Conservation (phyloP, 2,329 filamentous ascomycete genomes). For the Xylaria arbuscula region DNA sequence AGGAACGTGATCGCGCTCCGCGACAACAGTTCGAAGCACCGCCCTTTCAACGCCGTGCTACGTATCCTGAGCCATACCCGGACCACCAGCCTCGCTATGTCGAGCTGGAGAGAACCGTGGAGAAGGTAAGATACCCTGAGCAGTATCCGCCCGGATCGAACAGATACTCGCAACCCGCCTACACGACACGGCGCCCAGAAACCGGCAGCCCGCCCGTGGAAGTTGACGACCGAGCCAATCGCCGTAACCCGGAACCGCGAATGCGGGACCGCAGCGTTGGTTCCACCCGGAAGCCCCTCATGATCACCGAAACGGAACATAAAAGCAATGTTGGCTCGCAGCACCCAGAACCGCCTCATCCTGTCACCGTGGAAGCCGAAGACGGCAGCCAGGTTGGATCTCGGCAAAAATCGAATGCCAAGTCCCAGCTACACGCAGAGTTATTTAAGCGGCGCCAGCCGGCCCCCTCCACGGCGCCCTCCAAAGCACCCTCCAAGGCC, state of each 20-base stretch:
- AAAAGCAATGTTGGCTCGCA: constrained; percentile 56
- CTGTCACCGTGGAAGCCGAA: constrained; percentile 42
- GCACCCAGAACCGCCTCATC: constrained; percentile 47
- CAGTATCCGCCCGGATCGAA: constrained; percentile 48
- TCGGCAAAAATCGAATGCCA: constrained; percentile 9
- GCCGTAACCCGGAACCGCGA: constrained; percentile 50
- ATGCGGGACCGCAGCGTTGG: constrained; percentile 56
- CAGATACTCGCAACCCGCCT: constrained; percentile 52
- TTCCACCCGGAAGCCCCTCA: constrained; percentile 52
- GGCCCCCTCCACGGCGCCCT: constrained; percentile 12
- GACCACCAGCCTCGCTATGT: constrained; percentile 52
- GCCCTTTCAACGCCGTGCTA: constrained; percentile 57
- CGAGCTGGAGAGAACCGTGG: constrained; percentile 53
- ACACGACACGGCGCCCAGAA: constrained; percentile 53
- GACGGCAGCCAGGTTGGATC: constrained; percentile 27
- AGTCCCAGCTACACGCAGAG: constrained; percentile 29
- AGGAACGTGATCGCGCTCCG: constrained; percentile 59
- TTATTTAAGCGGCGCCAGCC: constrained; percentile 23
- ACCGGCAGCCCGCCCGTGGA: constrained; percentile 48
- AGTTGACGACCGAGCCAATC: constrained; percentile 55
- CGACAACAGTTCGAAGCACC: constrained; percentile 57
- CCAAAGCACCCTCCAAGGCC: constrained; percentile 9
- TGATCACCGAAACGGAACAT: constrained; percentile 56
- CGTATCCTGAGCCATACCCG: constrained; percentile 56
- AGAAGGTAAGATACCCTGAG: constrained; percentile 55